These are phyloP conservation scores for Saitozyma podzolica DNA, from an alignment of 768 basidiomycete species.

Conservation along the genomic window DNA sequence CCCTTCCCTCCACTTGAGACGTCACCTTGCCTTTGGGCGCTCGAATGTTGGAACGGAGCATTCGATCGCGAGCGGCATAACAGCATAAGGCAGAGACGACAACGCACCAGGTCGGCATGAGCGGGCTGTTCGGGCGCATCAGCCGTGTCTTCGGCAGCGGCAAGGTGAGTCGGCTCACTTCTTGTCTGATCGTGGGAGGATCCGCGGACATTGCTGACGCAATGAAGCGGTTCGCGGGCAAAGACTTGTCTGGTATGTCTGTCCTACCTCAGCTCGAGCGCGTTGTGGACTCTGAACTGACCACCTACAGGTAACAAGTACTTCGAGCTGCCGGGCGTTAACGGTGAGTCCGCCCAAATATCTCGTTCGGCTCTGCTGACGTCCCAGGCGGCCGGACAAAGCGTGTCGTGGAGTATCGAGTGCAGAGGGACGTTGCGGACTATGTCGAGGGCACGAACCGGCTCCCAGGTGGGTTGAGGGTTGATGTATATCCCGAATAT, in stretches of 20 bases:
- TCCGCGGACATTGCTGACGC: background rate
- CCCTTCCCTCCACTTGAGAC: too few relatives aligned
- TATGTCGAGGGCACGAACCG: conserved; percentile 31
- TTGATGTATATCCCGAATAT: background rate
- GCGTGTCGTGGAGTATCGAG: conserved; percentile 39
- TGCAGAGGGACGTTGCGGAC: conserved; percentile 35
- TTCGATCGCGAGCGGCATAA: too few relatives aligned
- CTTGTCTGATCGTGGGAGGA: background rate
- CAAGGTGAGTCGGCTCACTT: background rate
- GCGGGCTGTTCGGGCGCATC: background rate
- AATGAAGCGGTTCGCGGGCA: background rate
- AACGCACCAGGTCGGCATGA: background rate
- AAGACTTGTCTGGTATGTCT: background rate
- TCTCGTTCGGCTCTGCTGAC: background rate
- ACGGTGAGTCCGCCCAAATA: conserved; percentile 9
- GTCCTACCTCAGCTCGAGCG: background rate
- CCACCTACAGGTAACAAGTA: conserved; percentile 37
- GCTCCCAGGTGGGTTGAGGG: conserved; percentile 33
- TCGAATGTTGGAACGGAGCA: too few relatives aligned
- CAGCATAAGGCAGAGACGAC: too few relatives aligned
- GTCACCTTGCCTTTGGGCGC: too few relatives aligned
- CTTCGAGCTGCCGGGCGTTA: conserved; percentile 35
- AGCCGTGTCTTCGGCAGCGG: background rate
- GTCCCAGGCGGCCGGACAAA: conserved; percentile 33
- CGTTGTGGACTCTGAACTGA: background rate